Evolutionary conservation across 768 basidiomycete genomes (phyloP).

Genomic region (Tylopilus intermedius): DNA sequence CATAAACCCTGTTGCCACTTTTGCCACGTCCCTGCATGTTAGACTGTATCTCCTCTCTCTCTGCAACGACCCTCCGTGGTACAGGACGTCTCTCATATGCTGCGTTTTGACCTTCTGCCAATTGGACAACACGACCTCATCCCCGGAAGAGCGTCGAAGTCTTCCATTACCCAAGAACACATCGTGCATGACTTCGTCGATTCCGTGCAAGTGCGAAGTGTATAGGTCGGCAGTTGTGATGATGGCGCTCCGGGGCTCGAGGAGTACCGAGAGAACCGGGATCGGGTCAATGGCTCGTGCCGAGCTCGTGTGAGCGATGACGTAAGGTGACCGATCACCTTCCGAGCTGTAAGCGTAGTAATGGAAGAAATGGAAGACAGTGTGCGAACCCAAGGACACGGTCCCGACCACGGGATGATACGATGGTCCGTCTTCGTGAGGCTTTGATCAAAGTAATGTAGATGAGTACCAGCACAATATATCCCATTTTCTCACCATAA

Average conservation of each 20-base stretch:
- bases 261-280: slow-evolving; percentile 66
- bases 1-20: slow-evolving; percentile 34
- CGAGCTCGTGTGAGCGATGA: slow-evolving; percentile 22
- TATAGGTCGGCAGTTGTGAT: slow-evolving; percentile 72
- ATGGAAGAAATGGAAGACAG: slow-evolving; percentile 80
- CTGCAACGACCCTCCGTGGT: slow-evolving; percentile 46
- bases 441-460: slow-evolving; percentile 40
- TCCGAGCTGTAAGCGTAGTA: slow-evolving; percentile 60
- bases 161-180: slow-evolving; percentile 26
- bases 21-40: slow-evolving; percentile 80
- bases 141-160: slow-evolving; percentile 23
- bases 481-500: slow-evolving; percentile 57
- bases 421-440: slow-evolving; percentile 88
- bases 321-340: slow-evolving; percentile 7
- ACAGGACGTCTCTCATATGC: slow-evolving; percentile 35
- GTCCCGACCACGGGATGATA: slow-evolving; percentile 88
- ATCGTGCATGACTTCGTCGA: slow-evolving; percentile 55
- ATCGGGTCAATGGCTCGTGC: slow-evolving; percentile 57
- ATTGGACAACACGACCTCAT: slow-evolving; percentile 50
- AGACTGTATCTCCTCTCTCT: slow-evolving; percentile 70
- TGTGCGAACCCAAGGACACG: slow-evolving; percentile 81
- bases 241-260: slow-evolving; percentile 83
- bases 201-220: slow-evolving; percentile 74
- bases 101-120: slow-evolving; percentile 44
- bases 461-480: slow-evolving; percentile 9